Base-by-base conservation (phyloP, 1,139 yeast genomes). In the Chernovozyma sophiae-reginae region DNA sequence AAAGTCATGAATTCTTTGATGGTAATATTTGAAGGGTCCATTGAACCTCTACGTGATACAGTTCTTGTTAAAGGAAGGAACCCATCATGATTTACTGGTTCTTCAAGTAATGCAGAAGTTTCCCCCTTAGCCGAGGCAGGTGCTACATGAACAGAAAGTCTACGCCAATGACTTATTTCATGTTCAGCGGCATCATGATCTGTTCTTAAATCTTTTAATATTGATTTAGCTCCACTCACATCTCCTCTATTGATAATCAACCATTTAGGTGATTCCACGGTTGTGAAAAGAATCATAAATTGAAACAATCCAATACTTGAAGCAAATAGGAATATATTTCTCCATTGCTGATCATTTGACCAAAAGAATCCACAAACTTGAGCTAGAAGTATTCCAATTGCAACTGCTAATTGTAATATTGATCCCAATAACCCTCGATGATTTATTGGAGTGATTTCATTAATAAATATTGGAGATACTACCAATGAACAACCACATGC, bases 231-330 rank as follows among this genome's bases (percentile, higher is more conserved):
- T 8, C 41, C 37, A 5, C 39, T 30, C 0, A 58, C 52, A 38
- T 64, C 65, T 7, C 63, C 62, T 6, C 49, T 48, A 34, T 56
- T 52, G 39, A 62, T 43, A 14, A 64, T 52, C 19, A 66, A 47
- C 73, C 73, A 67, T 46, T 65, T 66, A 3, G 72, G 72, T 23
- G 68, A 62, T 42, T 67, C 73, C 1, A 55, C 55, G 2, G 61
- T 56, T 2, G 67, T 55, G 44, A 62, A 56, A 19, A 66, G 47
- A 24, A 60, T 52, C 2, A 52, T n/a, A 39, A 60, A 62, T 39
- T 65, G 70, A 17, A 52, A 27, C 2, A 55, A 35, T 0, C 58
- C 68, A 17, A 65, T 41, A 0, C 39, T 24, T 25, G 53, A 50
- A 1, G 65, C 65, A 32, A 56, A 42, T 10, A 52, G 41, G 41